These are phyloP conservation scores for Tagetes patula DNA, from an alignment of 129 eudicot species.

Conservation along the genomic window DNA sequence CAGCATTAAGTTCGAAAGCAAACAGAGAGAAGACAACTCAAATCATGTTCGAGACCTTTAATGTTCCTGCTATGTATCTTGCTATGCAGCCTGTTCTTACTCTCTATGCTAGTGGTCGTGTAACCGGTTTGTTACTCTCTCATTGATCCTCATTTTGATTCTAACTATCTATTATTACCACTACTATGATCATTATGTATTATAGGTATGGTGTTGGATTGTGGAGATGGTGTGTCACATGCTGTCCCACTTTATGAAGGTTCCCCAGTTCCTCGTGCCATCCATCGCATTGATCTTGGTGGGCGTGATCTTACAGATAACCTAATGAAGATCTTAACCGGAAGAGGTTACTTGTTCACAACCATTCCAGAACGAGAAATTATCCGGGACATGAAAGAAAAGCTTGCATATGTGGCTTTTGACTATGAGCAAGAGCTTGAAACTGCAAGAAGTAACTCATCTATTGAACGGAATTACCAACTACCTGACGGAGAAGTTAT, in stretches of 20 bases:
- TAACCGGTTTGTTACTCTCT: constrained; percentile 51
- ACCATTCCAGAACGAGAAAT: constrained; percentile 84
- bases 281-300: constrained; percentile 64
- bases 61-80: constrained; percentile 70
- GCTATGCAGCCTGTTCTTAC: constrained; percentile 74
- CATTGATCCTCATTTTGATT: too few species aligned
- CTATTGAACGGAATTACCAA: constrained; percentile 53
- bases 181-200: not conserved
- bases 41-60: constrained; percentile 16
- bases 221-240: constrained; percentile 39
- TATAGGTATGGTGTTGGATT: constrained; percentile 57
- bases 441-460: not conserved
- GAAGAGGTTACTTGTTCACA: constrained; percentile 85
- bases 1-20: constrained; percentile 65
- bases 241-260: constrained; percentile 69
- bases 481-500: constrained; percentile 73
- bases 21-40: constrained; percentile 73
- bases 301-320: constrained; percentile 71
- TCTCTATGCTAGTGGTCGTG: constrained; percentile 79
- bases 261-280: constrained; percentile 68
- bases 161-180: too few species aligned
- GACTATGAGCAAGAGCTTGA: not conserved
- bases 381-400: constrained; percentile 75
- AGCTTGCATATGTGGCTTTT: constrained; percentile 16
- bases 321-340: constrained; percentile 72